Evolutionary conservation across 2,329 filamentous ascomycete species (phyloP).

Genomic region (Verticillium alfalfae): DNA sequence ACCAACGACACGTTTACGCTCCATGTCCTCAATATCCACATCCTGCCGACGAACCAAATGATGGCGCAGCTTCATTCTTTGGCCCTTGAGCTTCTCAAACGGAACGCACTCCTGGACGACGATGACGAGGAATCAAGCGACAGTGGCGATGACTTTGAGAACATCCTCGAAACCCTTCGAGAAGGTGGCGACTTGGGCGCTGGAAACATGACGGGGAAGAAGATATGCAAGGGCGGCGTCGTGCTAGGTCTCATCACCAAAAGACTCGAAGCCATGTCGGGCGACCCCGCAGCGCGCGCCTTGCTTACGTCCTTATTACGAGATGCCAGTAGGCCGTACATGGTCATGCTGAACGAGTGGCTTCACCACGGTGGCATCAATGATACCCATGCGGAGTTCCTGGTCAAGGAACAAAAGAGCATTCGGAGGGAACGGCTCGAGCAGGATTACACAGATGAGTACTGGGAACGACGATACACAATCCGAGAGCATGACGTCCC

Average conservation of each 20-base stretch:
- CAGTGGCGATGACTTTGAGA: slow-evolving; percentile 80
- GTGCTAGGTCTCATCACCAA: slow-evolving; percentile 85
- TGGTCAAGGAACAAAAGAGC: slow-evolving; percentile 93
- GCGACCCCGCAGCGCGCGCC: slow-evolving; percentile 80
- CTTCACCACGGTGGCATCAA: slow-evolving; percentile 92
- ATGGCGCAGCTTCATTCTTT: slow-evolving; percentile 85
- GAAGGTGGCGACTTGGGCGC: slow-evolving; percentile 79
- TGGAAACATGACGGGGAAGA: slow-evolving; percentile 77
- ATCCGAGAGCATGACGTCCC: slow-evolving; percentile 88
- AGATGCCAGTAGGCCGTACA: slow-evolving; percentile 89
- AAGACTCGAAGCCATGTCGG: slow-evolving; percentile 82
- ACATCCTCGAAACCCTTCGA: slow-evolving; percentile 83
- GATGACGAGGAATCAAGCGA: slow-evolving; percentile 66
- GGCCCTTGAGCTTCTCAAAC: slow-evolving; percentile 79
- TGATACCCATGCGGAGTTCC: slow-evolving; percentile 88
- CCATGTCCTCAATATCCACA: slow-evolving; percentile 88
- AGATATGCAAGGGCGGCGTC: slow-evolving; percentile 93
- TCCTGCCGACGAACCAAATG: slow-evolving; percentile 84
- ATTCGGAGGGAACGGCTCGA: slow-evolving; percentile 87
- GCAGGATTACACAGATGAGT: slow-evolving; percentile 97
- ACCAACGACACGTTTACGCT: slow-evolving; percentile 86
- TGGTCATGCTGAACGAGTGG: slow-evolving; percentile 99
- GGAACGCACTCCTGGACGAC: slow-evolving; percentile 78
- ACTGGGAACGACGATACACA: slow-evolving; percentile 97
- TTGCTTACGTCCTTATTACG: slow-evolving; percentile 76